Evolutionary conservation across 148 eudicot genomes (phyloP).

Genomic region (Diospyros lotus): DNA sequence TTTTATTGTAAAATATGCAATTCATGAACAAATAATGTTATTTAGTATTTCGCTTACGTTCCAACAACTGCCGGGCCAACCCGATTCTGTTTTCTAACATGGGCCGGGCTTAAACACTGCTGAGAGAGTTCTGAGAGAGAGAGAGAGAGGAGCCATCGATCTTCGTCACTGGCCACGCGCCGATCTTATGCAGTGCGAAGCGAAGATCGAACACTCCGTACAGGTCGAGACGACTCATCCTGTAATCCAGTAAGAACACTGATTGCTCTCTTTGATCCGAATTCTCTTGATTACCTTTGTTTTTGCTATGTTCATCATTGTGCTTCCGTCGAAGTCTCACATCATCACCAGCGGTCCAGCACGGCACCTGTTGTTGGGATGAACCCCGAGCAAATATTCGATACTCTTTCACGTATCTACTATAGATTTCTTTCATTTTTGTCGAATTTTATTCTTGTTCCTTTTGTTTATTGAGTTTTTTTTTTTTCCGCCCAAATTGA

Average conservation of each 20-base stretch:
- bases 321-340: not conserved
- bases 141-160: not conserved
- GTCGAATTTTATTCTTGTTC: not conserved
- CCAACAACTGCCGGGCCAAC: no score
- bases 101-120: no score
- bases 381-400: not conserved
- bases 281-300: not conserved
- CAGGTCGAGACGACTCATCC: not conserved
- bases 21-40: no score
- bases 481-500: no score
- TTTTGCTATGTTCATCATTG: not conserved
- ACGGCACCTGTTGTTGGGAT: not conserved
- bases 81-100: no score
- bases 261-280: not conserved
- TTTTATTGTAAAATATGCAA: no score
- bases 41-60: no score
- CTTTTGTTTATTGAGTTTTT: not conserved
- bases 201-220: not conserved
- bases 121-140: no score
- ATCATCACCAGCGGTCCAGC: not conserved
- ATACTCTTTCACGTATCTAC: not conserved
- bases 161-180: not conserved
- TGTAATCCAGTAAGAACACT: not conserved
- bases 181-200: not conserved
- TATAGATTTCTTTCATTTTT: not conserved